Evolutionary conservation across 345 rosid species (phyloP), one percentile per base, ranked within the genome.

Genomic region (Brassica napus): DNA sequence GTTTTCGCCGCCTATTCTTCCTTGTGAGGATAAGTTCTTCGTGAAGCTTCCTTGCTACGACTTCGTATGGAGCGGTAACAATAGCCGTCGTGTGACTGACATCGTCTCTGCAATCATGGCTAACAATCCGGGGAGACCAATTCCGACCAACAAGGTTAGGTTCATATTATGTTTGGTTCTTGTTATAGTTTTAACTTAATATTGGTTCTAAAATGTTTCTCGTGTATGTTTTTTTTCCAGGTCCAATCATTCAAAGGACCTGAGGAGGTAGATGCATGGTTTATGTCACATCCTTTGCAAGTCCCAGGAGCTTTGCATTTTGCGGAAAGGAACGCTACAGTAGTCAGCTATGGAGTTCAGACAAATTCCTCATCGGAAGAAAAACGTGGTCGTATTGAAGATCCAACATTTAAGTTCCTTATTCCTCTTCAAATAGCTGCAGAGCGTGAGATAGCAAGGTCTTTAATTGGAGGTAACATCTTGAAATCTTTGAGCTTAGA

Each of bases 51-150:
- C 95, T 8, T 94, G 97, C 68, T 86, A 74, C 63, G 98, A 94
- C 86, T 94, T 94, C 77, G 71, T 90, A 2, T 94, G 97, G 97
- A 94, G 97, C 79, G 97, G 98, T 8, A 94, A 91, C 65, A 83
- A 63, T 2, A 92, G 94, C 71, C 59, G 32, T 31, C 72, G 64
- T 0, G 52, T 90, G 6, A 55, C 4, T 52, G 52, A 26, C 14
- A 84, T 94, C 28, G 95, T 86, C 9, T 61, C 57, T 23, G 78
- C 86, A 15, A 91, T 94, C 71, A 85, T 84, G 90, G 82, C 44
- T 2, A 94, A 92, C 10, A 94, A 94, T 74, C 97, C 94, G 1
- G 88, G 86, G 37, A 76, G 98, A 65, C 82, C 79, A 37, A 92
- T 94, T 72, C 92, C 91, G 3, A 39, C 60, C 10, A 68, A 1